These are phyloP conservation scores for Tetrahymena malaccensis DNA, from an alignment of 73 alveolate species.

Conservation along the genomic window DNA sequence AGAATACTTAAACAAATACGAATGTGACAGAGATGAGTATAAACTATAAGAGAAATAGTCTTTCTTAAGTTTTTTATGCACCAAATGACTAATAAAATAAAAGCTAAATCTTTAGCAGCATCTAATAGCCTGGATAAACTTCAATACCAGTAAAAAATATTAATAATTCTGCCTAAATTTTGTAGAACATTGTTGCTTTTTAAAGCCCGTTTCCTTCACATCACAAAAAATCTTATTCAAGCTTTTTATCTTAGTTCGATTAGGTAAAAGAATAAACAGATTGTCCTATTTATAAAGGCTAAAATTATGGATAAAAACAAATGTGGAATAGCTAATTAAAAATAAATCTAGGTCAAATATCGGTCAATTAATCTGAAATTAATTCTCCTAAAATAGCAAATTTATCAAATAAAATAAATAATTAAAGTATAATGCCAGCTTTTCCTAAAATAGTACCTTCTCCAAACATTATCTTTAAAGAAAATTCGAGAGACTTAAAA, in stretches of 20 bases:
- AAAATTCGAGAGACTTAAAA: background rate
- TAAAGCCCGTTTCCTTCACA: background rate
- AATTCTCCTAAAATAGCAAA: background rate
- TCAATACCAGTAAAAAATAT: background rate
- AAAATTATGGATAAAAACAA: background rate
- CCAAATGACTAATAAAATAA: background rate
- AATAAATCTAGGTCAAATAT: background rate
- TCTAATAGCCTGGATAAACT: background rate
- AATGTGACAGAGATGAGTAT: background rate
- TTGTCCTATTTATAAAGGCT: background rate
- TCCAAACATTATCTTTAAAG: background rate
- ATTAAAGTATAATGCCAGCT: background rate
- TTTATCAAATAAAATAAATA: background rate
- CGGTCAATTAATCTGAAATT: background rate
- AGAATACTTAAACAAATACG: background rate
- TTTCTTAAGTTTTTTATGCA: background rate
- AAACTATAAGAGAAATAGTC: background rate
- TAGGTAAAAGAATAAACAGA: background rate
- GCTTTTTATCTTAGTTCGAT: background rate
- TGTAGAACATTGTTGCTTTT: background rate
- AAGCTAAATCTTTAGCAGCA: too few species aligned
- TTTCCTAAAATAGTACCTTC: background rate
- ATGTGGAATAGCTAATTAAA: background rate
- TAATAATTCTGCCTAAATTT: background rate
- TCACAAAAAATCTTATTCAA: background rate